Evolutionary conservation across 129 eudicot genomes (phyloP).

Genomic region (Saposhnikovia divaricata): DNA sequence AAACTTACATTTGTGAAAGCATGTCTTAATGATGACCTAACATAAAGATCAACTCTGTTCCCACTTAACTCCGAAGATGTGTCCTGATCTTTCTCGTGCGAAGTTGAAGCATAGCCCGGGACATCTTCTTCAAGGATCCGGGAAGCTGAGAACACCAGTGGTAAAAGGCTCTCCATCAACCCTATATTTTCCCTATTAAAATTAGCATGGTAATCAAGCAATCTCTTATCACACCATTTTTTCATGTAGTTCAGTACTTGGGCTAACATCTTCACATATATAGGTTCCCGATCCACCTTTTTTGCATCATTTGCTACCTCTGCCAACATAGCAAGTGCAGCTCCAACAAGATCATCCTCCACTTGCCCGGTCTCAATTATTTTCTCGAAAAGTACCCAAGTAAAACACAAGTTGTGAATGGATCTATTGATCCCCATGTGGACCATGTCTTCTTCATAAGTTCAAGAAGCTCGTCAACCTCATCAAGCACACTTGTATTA

Average conservation of each 20-base stretch:
- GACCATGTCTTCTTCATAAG: constrained; percentile 92
- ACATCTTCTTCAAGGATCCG: constrained; percentile 60
- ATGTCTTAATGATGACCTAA: constrained; percentile 56
- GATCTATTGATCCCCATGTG: constrained; percentile 55
- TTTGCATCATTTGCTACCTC: constrained; percentile 83
- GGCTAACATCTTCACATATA: constrained; percentile 51
- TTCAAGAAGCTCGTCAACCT: constrained; percentile 76
- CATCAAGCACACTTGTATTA: constrained; percentile 62
- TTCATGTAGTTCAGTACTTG: constrained; percentile 40
- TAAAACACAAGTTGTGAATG: constrained; percentile 69
- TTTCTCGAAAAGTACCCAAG: constrained; percentile 79
- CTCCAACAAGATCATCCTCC: constrained; percentile 69
- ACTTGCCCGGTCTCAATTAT: constrained; percentile 54
- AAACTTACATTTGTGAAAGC: constrained; percentile 65
- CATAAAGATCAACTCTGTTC: constrained; percentile 63
- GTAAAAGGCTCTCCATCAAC: constrained; percentile 55
- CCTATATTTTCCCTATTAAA: constrained; percentile 31
- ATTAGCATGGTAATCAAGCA: constrained; percentile 56
- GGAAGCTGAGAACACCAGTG: constrained; percentile 48
- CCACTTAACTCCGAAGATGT: constrained; percentile 31
- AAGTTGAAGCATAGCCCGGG: constrained; percentile 20
- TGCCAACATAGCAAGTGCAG: constrained; percentile 56
- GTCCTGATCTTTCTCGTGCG: constrained; percentile 23
- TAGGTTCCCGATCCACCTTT: constrained; percentile 50
- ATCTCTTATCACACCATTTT: constrained; percentile 55